Evolutionary conservation across 768 basidiomycete genomes (phyloP).

Genomic region (Rickenella mellea): DNA sequence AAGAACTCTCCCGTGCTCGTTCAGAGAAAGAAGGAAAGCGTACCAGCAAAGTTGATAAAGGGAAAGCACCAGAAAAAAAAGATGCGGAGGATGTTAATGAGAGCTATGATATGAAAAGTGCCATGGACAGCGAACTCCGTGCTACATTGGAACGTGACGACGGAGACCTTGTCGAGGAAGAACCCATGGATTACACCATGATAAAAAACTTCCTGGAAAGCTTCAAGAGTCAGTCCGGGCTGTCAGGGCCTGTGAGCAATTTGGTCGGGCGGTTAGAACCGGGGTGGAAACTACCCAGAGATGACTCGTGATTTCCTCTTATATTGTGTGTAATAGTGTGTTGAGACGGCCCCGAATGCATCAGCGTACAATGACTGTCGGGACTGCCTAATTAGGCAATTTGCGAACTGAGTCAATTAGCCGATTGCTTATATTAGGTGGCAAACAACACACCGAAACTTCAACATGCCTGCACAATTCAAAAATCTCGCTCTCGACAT

Average conservation of each 20-base stretch:
- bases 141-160: constrained; percentile 49
- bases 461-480: neutral
- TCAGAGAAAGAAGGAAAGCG: constrained; percentile 11
- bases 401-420: neutral
- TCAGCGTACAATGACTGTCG: neutral
- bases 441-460: neutral
- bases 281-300: constrained; percentile 65
- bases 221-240: constrained; percentile 84
- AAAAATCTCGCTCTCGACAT: neutral
- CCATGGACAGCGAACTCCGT: constrained; percentile 84
- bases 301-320: constrained; percentile 30
- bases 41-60: constrained; percentile 26
- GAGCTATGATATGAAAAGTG: constrained; percentile 73
- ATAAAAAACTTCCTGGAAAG: constrained; percentile 98
- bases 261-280: constrained; percentile 77
- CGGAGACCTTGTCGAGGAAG: constrained; percentile 39
- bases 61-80: constrained; percentile 29
- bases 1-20: constrained; percentile 51
- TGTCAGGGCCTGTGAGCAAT: constrained; percentile 87
- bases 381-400: neutral
- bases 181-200: constrained; percentile 70
- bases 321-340: neutral
- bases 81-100: constrained; percentile 37
- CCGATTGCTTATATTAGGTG: neutral
- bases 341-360: neutral